Evolutionary conservation across 768 basidiomycete species (phyloP).

Genomic region (Lepiota venenata): DNA sequence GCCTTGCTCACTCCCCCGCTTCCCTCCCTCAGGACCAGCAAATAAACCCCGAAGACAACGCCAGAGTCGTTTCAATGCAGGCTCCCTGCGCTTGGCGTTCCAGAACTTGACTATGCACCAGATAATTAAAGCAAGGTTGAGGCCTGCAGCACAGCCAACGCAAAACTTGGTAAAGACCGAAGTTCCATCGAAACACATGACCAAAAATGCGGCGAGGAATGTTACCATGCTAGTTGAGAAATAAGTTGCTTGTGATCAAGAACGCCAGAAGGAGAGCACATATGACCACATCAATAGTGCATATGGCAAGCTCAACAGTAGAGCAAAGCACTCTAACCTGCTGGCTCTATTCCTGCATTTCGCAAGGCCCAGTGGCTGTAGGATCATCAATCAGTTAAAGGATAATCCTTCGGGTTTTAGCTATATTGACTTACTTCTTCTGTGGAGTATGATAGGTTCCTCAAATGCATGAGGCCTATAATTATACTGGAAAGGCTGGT

Average conservation of each 20-base stretch:
- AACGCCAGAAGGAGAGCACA: neutral
- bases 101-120: no score
- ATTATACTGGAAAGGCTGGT: conserved; percentile 5
- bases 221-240: neutral
- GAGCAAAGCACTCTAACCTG: conserved; percentile 1
- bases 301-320: conserved; percentile 8
- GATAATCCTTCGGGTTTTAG: no score
- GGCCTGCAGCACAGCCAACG: neutral
- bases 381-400: neutral
- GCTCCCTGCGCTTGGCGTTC: no score
- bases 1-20: no score
- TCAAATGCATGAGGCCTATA: neutral
- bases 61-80: no score
- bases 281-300: conserved; percentile 8
- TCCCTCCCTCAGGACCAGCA: no score
- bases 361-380: neutral
- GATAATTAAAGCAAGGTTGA: neutral
- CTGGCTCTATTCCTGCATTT: neutral
- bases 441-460: neutral
- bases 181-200: conserved; percentile 10
- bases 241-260: neutral
- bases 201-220: conserved; percentile 5
- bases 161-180: neutral
- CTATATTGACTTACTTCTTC: neutral
- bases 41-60: no score